A percentile compares a stretch with the other conserved stretches of the same genome.
Conservation (phyloP, 805 yeast species). For the Pichia insulana region DNA sequence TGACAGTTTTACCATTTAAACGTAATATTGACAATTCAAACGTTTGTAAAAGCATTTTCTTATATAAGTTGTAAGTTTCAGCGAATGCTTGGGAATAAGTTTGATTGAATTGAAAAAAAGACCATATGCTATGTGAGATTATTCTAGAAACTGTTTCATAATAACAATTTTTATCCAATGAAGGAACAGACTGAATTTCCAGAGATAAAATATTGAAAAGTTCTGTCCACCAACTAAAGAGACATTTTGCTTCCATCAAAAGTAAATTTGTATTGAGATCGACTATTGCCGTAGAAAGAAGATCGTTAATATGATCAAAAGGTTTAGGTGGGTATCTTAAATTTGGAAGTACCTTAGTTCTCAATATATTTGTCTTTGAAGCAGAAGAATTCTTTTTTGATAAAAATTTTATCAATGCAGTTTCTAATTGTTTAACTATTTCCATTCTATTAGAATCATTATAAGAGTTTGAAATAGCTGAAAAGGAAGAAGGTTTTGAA, state of each 20-base stretch:
- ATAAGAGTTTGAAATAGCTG: slow-evolving; percentile 11
- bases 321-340: slow-evolving; percentile 22
- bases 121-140: slow-evolving; percentile 41
- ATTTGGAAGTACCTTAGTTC: slow-evolving; percentile 40
- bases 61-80: slow-evolving; percentile 24
- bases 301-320: slow-evolving; percentile 6
- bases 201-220: slow-evolving; percentile 26
- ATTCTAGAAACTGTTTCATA: slow-evolving; percentile 47
- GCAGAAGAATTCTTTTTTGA: slow-evolving; percentile 29
- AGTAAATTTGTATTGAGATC: slow-evolving; percentile 9
- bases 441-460: slow-evolving; percentile 4
- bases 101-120: slow-evolving; percentile 4
- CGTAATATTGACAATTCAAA: slow-evolving; percentile 42
- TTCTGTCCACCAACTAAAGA: slow-evolving; percentile 49
- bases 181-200: slow-evolving; percentile 30
- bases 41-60: slow-evolving; percentile 39
- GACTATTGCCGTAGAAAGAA: slow-evolving; percentile 3
- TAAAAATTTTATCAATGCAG: slow-evolving; percentile 35
- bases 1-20: slow-evolving; percentile 39
- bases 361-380: slow-evolving; percentile 37
- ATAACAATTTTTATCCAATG: slow-evolving; percentile 43
- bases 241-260: slow-evolving; percentile 5
- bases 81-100: slow-evolving; percentile 11
- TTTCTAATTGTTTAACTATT: slow-evolving; percentile 32
- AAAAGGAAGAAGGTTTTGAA: slow-evolving; percentile 9